Conservation (phyloP, 2,329 filamentous ascomycete genomes). For the Fusarium sp. region DNA sequence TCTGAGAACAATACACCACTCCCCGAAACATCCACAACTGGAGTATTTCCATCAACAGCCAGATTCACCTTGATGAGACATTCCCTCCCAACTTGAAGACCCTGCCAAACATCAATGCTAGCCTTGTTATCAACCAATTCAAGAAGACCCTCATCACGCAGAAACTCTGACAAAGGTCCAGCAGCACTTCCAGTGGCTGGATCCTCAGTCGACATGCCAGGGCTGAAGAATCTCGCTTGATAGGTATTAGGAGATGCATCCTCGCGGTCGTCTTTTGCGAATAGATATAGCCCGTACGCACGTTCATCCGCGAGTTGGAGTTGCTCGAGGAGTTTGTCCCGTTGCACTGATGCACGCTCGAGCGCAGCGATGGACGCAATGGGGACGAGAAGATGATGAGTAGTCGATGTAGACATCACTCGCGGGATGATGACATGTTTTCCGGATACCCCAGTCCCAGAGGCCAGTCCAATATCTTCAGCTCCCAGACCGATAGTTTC, state of each 20-base stretch:
- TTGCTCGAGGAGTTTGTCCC: neutral
- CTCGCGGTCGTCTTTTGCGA: neutral
- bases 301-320: neutral
- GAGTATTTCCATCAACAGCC: neutral
- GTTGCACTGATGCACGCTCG: neutral
- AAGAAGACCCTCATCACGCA: slow-evolving; percentile 15
- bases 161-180: slow-evolving; percentile 28
- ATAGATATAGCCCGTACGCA: neutral
- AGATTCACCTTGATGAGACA: slow-evolving; percentile 5
- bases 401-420: neutral
- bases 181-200: slow-evolving; percentile 39
- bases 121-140: neutral
- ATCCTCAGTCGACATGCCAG: slow-evolving; percentile 36
- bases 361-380: neutral
- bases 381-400: slow-evolving; percentile 8
- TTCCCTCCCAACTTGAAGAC: neutral
- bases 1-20: slow-evolving; percentile 1
- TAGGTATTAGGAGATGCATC: slow-evolving; percentile 3
- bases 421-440: neutral
- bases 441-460: neutral
- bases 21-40: neutral
- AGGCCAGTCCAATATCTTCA: neutral
- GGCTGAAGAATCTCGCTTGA: slow-evolving; percentile 37
- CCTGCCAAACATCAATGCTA: slow-evolving; percentile 3
- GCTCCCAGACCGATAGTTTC: neutral